Percentiles rank a stretch among this genome's conserved stretches.
These are phyloP conservation scores for Fennellomyces sp. DNA, from an alignment of 371 early-diverging fungal species.

Conservation along the genomic window DNA sequence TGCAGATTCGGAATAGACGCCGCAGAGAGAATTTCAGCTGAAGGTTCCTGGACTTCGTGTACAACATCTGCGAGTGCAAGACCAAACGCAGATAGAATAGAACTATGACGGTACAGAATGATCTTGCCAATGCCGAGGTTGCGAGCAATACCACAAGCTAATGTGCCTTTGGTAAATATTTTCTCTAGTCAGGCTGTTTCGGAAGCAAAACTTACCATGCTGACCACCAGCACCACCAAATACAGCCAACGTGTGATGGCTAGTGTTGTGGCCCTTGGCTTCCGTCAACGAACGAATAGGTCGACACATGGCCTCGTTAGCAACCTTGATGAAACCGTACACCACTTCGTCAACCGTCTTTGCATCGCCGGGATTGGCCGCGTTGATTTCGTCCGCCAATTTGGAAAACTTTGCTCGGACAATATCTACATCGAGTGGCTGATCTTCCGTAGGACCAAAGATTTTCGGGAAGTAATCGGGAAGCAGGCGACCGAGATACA, in stretches of 20 bases:
- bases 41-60: constrained; percentile 89
- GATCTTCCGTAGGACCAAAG: constrained; percentile 89
- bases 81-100: constrained; percentile 94
- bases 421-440: constrained; percentile 76
- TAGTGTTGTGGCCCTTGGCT: constrained; percentile 89
- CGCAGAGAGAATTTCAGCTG: constrained; percentile 40
- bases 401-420: constrained; percentile 65
- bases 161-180: neutral
- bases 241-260: constrained; percentile 84
- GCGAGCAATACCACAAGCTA: constrained; percentile 91
- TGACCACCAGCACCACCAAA: constrained; percentile 98
- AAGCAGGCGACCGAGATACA: constrained; percentile 86
- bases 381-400: constrained; percentile 71
- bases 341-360: constrained; percentile 84
- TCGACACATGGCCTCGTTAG: constrained; percentile 95
- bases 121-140: constrained; percentile 83
- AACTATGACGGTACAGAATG: constrained; percentile 85
- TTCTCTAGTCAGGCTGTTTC: neutral
- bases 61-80: constrained; percentile 91
- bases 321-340: constrained; percentile 91
- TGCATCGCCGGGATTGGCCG: constrained; percentile 32
- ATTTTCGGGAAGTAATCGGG: constrained; percentile 92
- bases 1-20: constrained; percentile 45
- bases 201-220: constrained; percentile 45
- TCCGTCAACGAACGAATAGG: constrained; percentile 95